phyloP scores from a whole-genome alignment of 2,329 filamentous ascomycete genomes.

The Fusarium sterilihyphosum region DNA sequence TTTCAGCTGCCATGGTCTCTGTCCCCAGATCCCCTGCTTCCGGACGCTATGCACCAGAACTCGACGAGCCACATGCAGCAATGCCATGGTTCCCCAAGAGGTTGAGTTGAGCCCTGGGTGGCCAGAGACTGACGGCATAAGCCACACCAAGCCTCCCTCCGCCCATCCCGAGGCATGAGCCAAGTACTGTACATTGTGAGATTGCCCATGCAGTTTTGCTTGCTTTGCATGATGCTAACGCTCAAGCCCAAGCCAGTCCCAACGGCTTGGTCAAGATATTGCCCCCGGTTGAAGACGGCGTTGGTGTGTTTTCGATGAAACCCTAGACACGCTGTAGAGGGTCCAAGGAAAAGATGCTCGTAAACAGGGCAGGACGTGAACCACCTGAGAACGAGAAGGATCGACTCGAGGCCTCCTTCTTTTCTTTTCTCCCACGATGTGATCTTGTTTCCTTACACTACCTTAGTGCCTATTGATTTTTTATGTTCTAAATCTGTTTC shows the following conservation, averaged over 20 bases:
- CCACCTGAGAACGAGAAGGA: slow-evolving; percentile 6
- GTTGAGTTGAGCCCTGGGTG: not conserved
- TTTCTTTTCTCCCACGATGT: slow-evolving; percentile 3
- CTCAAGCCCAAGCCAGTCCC: slow-evolving; percentile 14
- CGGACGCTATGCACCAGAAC: slow-evolving; percentile 26
- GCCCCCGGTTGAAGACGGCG: slow-evolving; percentile 20
- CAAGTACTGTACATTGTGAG: slow-evolving; percentile 24
- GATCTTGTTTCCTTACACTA: slow-evolving; percentile 6
- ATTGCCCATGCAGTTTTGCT: slow-evolving; percentile 13
- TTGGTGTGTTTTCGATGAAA: slow-evolving; percentile 26
- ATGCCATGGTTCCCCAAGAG: slow-evolving; percentile 22
- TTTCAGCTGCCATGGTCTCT: slow-evolving; percentile 37
- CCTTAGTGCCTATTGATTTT: not conserved
- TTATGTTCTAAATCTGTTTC: not conserved
- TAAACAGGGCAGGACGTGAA: slow-evolving; percentile 19
- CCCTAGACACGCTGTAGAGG: slow-evolving; percentile 6
- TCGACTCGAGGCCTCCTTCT: slow-evolving; percentile 30
- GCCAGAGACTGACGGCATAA: slow-evolving; percentile 6
- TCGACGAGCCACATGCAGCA: slow-evolving; percentile 35
- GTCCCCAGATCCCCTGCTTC: slow-evolving; percentile 33
- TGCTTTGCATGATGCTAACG: slow-evolving; percentile 6
- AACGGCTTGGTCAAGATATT: slow-evolving; percentile 29
- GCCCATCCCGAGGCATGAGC: slow-evolving; percentile 23
- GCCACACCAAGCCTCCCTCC: slow-evolving; percentile 30
- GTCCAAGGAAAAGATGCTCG: not conserved